phyloP scores from a whole-genome alignment of 2,329 filamentous ascomycete species.

The Aspergillus tubingensis region DNA sequence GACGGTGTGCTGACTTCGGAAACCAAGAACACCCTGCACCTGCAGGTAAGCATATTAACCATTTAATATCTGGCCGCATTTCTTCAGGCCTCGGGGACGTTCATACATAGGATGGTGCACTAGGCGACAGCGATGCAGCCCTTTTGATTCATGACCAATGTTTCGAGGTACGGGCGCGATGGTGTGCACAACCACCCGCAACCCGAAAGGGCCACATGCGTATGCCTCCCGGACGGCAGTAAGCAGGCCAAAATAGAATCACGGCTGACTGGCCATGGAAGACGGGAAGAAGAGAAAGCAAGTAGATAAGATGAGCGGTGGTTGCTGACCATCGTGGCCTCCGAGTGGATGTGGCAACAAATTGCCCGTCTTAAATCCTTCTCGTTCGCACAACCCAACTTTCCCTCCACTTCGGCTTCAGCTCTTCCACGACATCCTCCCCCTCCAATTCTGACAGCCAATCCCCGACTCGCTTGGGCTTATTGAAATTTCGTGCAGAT shows the following conservation, averaged over 20 bases:
- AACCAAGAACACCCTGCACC: background rate
- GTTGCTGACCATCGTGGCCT: background rate
- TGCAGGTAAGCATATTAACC: background rate
- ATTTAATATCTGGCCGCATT: conserved; percentile 1
- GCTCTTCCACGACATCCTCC: conserved; percentile 1
- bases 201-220: background rate
- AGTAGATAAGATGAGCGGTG: background rate
- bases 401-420: conserved; percentile 9
- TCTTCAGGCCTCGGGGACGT: background rate
- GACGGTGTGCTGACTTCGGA: background rate
- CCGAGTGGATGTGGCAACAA: conserved; percentile 4
- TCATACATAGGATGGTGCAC: no score
- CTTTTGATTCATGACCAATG: background rate
- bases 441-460: background rate
- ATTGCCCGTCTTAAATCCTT: conserved; percentile 8
- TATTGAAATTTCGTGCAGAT: background rate
- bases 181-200: background rate
- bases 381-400: background rate
- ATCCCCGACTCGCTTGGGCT: background rate
- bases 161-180: background rate
- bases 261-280: background rate
- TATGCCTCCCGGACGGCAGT: background rate
- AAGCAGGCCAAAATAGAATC: background rate
- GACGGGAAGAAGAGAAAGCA: background rate
- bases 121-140: background rate